phyloP scores from a whole-genome alignment of 257 asterid genomes.

The Euphrasia confusa region DNA sequence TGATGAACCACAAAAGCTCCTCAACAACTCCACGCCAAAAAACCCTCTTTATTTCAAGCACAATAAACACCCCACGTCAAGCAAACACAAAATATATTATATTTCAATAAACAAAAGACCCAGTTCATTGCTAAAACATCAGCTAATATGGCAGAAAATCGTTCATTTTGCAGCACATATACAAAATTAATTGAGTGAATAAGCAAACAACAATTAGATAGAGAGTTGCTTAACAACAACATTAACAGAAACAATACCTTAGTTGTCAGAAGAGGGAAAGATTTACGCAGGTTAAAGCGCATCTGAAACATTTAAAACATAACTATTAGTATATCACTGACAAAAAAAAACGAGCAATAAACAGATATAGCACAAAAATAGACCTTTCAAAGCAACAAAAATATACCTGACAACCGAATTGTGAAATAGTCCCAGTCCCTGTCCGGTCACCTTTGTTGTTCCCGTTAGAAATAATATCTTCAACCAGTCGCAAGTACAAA shows the following conservation, averaged over 20 bases:
- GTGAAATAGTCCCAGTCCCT: constrained; percentile 89
- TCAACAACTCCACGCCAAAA: constrained; percentile 98
- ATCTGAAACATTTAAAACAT: constrained; percentile 41
- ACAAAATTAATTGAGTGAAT: neutral
- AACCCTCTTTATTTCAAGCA: constrained; percentile 50
- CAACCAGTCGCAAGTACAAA: constrained; percentile 69
- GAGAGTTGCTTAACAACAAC: neutral
- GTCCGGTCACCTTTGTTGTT: constrained; percentile 75
- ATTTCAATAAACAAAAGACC: neutral
- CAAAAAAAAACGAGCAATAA: constrained; percentile 16
- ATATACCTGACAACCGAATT: constrained; percentile 93
- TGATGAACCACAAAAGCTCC: constrained; percentile 96
- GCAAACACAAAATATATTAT: neutral
- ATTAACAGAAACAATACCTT: constrained; percentile 42
- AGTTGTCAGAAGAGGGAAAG: constrained; percentile 94
- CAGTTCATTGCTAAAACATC: neutral
- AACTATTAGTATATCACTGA: neutral
- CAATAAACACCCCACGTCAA: constrained; percentile 6
- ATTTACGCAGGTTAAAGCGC: constrained; percentile 81
- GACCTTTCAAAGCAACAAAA: neutral
- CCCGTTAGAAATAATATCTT: constrained; percentile 77
- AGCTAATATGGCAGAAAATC: neutral
- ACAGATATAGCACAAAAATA: neutral
- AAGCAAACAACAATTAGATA: neutral
- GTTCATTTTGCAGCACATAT: neutral